Percentiles rank a stretch among this genome's conserved stretches.
These are phyloP conservation scores for Salvia splendens DNA, from an alignment of 257 asterid genomes.

Conservation along the genomic window DNA sequence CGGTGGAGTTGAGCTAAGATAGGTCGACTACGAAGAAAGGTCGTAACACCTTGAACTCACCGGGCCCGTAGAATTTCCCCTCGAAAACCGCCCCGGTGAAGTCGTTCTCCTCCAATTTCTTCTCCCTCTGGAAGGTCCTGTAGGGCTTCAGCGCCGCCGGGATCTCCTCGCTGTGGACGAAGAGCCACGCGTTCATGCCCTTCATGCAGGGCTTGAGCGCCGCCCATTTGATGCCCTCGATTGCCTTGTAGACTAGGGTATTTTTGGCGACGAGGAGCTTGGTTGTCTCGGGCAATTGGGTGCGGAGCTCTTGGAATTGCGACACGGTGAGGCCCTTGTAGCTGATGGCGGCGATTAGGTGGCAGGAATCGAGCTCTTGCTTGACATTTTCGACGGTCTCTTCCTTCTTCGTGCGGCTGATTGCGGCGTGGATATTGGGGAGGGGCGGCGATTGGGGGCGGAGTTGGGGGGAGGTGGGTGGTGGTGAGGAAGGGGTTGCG, in stretches of 20 bases:
- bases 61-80: constrained; percentile 81
- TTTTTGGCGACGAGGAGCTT: constrained; percentile 86
- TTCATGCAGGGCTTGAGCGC: constrained; percentile 85
- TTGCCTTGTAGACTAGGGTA: constrained; percentile 80
- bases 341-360: constrained; percentile 75
- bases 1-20: too few relatives aligned
- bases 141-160: constrained; percentile 92
- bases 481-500: constrained; percentile 48
- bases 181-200: constrained; percentile 96
- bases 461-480: constrained; percentile 34
- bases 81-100: constrained; percentile 90
- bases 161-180: constrained; percentile 85
- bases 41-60: constrained; percentile 51
- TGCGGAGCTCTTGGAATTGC: constrained; percentile 72
- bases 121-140: constrained; percentile 78
- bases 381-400: constrained; percentile 81
- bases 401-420: constrained; percentile 85
- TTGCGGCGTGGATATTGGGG: constrained; percentile 64
- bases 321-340: constrained; percentile 86
- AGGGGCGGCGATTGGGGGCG: constrained; percentile 34
- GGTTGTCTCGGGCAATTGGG: constrained; percentile 72
- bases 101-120: constrained; percentile 79
- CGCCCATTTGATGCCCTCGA: constrained; percentile 85
- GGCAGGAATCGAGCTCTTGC: constrained; percentile 66
- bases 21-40: too few relatives aligned